Percentiles rank a stretch among this genome's conserved stretches.
These are phyloP conservation scores for Mortierella sp. DNA, from an alignment of 371 early-diverging fungal genomes.

Conservation along the genomic window DNA sequence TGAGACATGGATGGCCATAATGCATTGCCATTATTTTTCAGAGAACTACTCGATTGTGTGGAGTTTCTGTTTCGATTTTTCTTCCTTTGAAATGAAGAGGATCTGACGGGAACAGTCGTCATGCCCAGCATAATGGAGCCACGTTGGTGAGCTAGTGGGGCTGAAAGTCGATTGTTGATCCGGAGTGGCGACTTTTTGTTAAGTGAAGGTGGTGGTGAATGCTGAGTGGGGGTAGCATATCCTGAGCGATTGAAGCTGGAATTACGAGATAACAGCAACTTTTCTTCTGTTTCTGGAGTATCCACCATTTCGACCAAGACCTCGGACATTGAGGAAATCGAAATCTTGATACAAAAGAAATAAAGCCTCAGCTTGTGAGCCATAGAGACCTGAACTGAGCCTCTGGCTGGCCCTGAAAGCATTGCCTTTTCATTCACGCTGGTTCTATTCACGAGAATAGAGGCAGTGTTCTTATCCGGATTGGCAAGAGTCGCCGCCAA, in stretches of 20 bases:
- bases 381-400: constrained; percentile 30
- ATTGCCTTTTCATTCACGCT: background rate
- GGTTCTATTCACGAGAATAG: background rate
- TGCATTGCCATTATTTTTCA: background rate
- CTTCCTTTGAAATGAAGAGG: background rate
- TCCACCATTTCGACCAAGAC: constrained; percentile 22
- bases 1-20: constrained; percentile 25
- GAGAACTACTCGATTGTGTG: background rate
- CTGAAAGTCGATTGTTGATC: constrained; percentile 5
- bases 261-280: background rate
- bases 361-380: constrained; percentile 46
- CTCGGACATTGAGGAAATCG: constrained; percentile 24
- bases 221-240: background rate
- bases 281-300: background rate
- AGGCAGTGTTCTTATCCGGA: background rate
- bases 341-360: constrained; percentile 46
- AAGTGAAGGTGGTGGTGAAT: constrained; percentile 7
- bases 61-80: constrained; percentile 2
- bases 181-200: constrained; percentile 11
- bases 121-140: background rate
- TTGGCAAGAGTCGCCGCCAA: background rate
- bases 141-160: constrained; percentile 1
- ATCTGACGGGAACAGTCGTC: background rate
- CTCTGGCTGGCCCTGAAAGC: background rate
- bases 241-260: background rate